Conservation (phyloP, 495 filamentous ascomycete genomes). For the Jackrogersella multiformis region DNA sequence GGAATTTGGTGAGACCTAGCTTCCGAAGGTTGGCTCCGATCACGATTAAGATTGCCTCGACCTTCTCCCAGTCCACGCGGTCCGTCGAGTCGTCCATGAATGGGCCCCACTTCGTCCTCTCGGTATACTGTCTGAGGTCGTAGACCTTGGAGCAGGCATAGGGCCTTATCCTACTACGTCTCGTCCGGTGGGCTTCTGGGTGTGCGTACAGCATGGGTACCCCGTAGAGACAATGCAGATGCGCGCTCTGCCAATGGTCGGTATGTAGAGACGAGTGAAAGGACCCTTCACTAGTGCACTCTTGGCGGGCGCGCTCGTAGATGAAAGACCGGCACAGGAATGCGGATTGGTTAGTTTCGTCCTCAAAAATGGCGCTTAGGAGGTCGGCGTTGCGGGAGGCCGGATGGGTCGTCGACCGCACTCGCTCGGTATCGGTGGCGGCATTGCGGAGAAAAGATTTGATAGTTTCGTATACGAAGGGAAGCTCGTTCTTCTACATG, state of each 20-base stretch:
- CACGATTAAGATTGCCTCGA: conserved; percentile 71
- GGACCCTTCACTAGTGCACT: conserved; percentile 7
- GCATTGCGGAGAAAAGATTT: conserved; percentile 50
- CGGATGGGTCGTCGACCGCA: conserved; percentile 42
- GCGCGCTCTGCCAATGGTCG: conserved; percentile 66
- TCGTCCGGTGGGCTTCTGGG: conserved; percentile 39
- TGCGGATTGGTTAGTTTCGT: conserved; percentile 51
- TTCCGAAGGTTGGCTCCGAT: conserved; percentile 62
- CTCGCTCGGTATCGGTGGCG: conserved; percentile 33
- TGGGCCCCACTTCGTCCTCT: conserved; percentile 67
- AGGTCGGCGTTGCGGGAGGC: conserved; percentile 58
- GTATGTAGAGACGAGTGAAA: conserved; percentile 6
- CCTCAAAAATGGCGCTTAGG: conserved; percentile 53
- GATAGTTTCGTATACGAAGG: conserved; percentile 52
- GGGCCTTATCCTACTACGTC: conserved; percentile 53
- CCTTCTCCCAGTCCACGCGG: conserved; percentile 73
- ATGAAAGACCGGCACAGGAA: conserved; percentile 64
- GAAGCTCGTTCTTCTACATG: conserved; percentile 44
- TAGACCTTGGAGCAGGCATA: conserved; percentile 70
- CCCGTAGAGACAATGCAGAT: conserved; percentile 70
- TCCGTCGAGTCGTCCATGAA: conserved; percentile 63
- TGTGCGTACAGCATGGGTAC: conserved; percentile 50
- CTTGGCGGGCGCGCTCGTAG: conserved; percentile 56
- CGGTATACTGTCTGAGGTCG: conserved; percentile 69
- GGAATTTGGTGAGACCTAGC: conserved; percentile 54